Conservation (phyloP, 371 early-diverging fungal genomes). For the Batkoa obscura region DNA sequence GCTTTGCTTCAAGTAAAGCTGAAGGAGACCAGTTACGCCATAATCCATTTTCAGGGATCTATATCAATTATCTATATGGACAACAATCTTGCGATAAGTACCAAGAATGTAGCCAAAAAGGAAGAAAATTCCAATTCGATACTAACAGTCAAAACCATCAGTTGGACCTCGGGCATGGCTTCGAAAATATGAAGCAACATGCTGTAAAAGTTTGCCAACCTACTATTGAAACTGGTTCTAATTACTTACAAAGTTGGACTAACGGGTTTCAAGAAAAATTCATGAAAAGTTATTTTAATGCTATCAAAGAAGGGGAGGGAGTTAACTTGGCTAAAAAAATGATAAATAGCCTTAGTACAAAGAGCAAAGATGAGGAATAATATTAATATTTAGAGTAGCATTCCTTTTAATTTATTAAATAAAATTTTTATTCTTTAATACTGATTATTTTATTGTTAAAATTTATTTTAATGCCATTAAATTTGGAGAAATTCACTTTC, state of each 20-base stretch:
- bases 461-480: too few species aligned
- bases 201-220: not conserved
- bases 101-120: not conserved
- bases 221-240: not conserved
- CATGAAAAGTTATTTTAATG: not conserved
- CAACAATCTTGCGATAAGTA: not conserved
- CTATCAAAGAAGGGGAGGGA: not conserved
- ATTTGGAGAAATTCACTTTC: too few species aligned
- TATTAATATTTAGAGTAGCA: too few species aligned
- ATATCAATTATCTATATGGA: conserved; percentile 4
- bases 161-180: not conserved
- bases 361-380: too few species aligned
- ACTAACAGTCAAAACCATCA: not conserved
- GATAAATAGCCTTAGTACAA: too few species aligned
- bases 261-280: not conserved
- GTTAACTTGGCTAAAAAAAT: not conserved
- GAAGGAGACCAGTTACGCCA: not conserved
- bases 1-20: not conserved
- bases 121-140: not conserved
- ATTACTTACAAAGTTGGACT: not conserved
- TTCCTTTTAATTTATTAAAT: too few species aligned
- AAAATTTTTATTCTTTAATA: too few species aligned
- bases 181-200: not conserved
- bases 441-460: too few species aligned
- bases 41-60: conserved; percentile 1